A percentile compares a stretch with the other conserved stretches of the same genome.
Conservation (phyloP, 2,329 filamentous ascomycete genomes). For the Magnaporthiopsis incrustans region DNA sequence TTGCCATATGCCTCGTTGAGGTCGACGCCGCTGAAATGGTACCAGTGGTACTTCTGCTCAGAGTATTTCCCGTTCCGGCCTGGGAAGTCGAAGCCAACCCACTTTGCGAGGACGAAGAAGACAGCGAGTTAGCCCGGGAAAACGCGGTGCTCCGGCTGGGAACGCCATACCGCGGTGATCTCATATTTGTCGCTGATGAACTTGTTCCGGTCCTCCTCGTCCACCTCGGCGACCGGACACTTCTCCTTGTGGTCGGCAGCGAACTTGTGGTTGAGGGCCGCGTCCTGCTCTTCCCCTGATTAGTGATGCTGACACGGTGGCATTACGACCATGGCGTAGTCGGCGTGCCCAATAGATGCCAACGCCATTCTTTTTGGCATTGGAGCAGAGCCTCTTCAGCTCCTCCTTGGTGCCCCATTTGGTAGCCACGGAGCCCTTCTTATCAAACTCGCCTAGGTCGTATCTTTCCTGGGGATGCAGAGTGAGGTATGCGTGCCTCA, state of each 20-base stretch:
- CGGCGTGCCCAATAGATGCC: conserved; percentile 50
- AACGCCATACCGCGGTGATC: conserved; percentile 42
- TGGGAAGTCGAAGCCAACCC: conserved; percentile 62
- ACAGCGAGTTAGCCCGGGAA: not conserved
- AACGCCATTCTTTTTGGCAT: conserved; percentile 47
- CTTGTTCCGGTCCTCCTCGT: conserved; percentile 50
- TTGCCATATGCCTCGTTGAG: conserved; percentile 51
- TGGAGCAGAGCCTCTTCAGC: conserved; percentile 42
- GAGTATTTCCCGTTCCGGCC: conserved; percentile 56
- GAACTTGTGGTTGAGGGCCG: conserved; percentile 69
- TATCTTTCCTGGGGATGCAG: conserved; percentile 21
- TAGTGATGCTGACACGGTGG: not conserved
- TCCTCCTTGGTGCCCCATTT: conserved; percentile 66
- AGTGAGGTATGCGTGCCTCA: too few species aligned
- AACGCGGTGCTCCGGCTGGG: too few species aligned
- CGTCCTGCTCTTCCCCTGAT: conserved; percentile 33
- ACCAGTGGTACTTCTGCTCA: conserved; percentile 57
- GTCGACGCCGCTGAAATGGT: conserved; percentile 64
- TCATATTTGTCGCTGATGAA: conserved; percentile 50
- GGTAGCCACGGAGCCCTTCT: conserved; percentile 55
- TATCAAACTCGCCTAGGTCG: conserved; percentile 66
- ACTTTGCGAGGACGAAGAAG: conserved; percentile 21
- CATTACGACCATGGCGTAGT: not conserved
- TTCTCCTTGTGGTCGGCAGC: conserved; percentile 59
- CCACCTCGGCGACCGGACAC: conserved; percentile 55